phyloP scores from a whole-genome alignment of 140 eudicot genomes.

The Flaveria floridana region DNA sequence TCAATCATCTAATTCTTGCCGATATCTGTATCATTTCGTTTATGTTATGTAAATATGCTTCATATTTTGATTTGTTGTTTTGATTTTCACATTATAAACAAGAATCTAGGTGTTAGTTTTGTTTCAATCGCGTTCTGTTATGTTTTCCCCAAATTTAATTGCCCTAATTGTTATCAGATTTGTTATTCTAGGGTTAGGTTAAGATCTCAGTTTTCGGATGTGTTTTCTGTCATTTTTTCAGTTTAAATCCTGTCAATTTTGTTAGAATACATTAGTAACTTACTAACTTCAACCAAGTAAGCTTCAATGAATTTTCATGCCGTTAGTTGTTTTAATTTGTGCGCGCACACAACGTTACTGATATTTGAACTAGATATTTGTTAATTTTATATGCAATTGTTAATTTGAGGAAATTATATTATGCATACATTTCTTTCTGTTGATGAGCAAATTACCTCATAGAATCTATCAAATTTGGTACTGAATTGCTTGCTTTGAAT shows the following conservation, averaged over 20 bases:
- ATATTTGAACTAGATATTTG: conserved; percentile 5
- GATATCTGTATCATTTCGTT: not conserved
- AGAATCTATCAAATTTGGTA: not conserved
- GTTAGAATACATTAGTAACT: conserved; percentile 1
- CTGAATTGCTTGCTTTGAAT: conserved; percentile 12
- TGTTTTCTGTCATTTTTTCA: not conserved
- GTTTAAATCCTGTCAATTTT: not conserved
- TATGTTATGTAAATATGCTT: not conserved
- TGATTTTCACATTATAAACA: not conserved
- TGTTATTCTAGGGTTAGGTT: conserved; percentile 31
- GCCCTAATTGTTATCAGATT: conserved; percentile 16
- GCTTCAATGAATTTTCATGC: conserved; percentile 15
- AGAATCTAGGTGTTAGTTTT: not conserved
- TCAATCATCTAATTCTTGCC: not conserved
- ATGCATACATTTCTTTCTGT: not conserved
- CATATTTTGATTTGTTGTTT: conserved; percentile 2
- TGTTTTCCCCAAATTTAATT: conserved; percentile 3
- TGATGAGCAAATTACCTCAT: conserved; percentile 4
- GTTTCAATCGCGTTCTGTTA: conserved; percentile 2
- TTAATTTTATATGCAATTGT: not conserved
- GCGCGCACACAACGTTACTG: too few species aligned
- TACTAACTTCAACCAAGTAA: conserved; percentile 3
- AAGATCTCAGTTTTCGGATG: conserved; percentile 30
- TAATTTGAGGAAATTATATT: not conserved
- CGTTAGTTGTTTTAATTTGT: not conserved